Evolutionary conservation across 2,329 filamentous ascomycete species (phyloP), one percentile per base, ranked within the genome.

Genomic region (Cladosporium halotolerans): DNA sequence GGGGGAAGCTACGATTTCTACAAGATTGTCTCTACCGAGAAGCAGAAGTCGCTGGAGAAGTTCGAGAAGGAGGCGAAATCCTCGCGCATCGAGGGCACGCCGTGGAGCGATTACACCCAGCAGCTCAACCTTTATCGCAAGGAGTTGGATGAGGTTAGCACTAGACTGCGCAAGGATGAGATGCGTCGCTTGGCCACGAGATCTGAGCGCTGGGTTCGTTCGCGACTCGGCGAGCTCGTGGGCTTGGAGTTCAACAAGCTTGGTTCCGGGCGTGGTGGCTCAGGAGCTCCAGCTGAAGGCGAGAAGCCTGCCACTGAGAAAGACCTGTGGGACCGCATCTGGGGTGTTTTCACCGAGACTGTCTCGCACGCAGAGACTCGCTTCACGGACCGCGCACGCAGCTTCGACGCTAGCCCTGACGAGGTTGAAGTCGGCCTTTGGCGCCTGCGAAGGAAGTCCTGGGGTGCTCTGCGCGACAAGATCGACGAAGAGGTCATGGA

Each of bases 401-500:
- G 89, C 75, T 96, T 97, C 62, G 89, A 97, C 69, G 93, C 93
- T 43, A 95, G 85, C 63, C 78, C 87, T 53, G 89, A 92, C 39
- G 93, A 99, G 73, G 89, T 96, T 16, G 87, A 95, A 57, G 82
- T 96, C 52, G 93, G 93, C 14, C 78, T 96, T 16, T 99, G 93
- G 92, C 83, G 91, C 53, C 74, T 99, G 59, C 84, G 92, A 55
- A 84, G 92, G 59, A 97, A 97, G 78, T 93, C 89, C 57, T 99
- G 93, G 93, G 85, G 85, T 39, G 91, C 92, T 11, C 77, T 99
- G 57, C 82, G 89, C 43, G 85, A 89, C 55, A 93, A 89, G 76
- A 87, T 99, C 57, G 92, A 97, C 34, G 93, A 99, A 67, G 93
- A 99, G 72, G 89, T 96, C 67, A 95, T 95, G 84, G 93, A 97